Base-by-base conservation (phyloP, 495 filamentous ascomycete genomes). In the Xylaria sp. region DNA sequence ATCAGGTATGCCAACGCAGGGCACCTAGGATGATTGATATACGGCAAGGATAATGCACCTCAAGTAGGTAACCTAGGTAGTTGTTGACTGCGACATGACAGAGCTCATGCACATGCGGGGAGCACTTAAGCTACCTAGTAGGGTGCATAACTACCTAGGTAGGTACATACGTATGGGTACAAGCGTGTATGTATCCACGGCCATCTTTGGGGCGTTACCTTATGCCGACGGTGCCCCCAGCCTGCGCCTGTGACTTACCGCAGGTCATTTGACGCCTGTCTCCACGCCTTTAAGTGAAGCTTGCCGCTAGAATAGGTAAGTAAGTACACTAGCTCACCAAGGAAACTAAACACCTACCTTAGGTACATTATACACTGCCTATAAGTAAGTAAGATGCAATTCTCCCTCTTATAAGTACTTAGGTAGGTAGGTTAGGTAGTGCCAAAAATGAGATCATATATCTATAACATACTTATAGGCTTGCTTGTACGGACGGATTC, bases 91-190 rank as follows among this genome's bases (percentile, higher is more conserved):
- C 40, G 31, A 68, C 24, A 29, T 35, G 52, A 59, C 52, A 40
- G 55, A 44, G 21, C 43, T 43, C 55, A 68, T 61, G 67, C 55
- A 33, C 55, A 55, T 59, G 40, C 37, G 65, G 65, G 50, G 31
- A 53, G 35, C 48, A 55, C 21, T 52, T n/a, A 46, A 53, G 52
- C 48, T 57, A n/a, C n/a, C 29, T 15, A 52, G 17, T 1, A n/a
- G n/a, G n/a, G n/a, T n/a, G n/a, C 11, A 29, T 0, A 40, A 9
- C n/a, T 37, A 29, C 31, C 65, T 35, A 33, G 52, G 26, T 37
- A 58, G 17, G 48, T 58, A n/a, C n/a, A n/a, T n/a, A n/a, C n/a
- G n/a, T n/a, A n/a, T n/a, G n/a, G n/a, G n/a, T n/a, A 48, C 48
- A 67, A 67, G 44, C 40, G 43, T 31, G 2, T 41, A 59, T 48